Conservation (phyloP, 192 early-diverging fungal species). For the Gryganskiella cystojenkinii region DNA sequence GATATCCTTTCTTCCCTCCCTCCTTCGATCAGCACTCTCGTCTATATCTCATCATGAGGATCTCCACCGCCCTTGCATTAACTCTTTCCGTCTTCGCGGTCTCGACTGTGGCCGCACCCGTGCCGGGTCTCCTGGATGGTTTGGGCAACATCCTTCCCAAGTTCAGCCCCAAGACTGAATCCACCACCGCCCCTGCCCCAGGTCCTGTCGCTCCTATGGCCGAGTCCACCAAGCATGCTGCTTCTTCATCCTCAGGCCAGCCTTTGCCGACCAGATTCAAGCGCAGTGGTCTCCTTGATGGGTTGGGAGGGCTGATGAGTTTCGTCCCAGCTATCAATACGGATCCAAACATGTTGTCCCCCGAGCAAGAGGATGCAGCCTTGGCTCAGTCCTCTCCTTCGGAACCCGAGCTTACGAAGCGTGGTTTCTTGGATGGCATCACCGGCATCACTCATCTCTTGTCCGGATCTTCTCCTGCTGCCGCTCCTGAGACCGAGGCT, state of each 20-base stretch:
- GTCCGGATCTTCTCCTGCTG: too few species aligned
- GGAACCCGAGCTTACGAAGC: too few species aligned
- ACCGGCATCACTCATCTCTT: background rate
- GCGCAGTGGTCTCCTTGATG: background rate
- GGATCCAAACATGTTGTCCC: too few species aligned
- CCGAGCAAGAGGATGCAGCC: too few species aligned
- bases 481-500: background rate
- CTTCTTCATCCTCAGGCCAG: background rate
- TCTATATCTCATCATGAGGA: conserved; percentile 1
- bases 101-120: background rate
- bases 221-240: too few species aligned
- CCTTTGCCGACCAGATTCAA: background rate
- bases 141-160: too few species aligned
- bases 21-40: background rate
- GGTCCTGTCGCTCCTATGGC: too few species aligned
- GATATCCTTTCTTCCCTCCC: background rate
- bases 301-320: background rate
- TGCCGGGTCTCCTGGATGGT: background rate
- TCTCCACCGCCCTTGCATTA: conserved; percentile 1
- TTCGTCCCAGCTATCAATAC: too few species aligned
- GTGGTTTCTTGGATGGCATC: background rate
- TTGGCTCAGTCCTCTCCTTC: background rate
- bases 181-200: too few species aligned
- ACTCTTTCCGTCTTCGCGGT: conserved; percentile 12
- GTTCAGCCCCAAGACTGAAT: too few species aligned